A percentile compares a stretch with the other conserved stretches of the same genome.
Evolutionary conservation across 768 basidiomycete species (phyloP).

Genomic region (Dentipellis fragilis): DNA sequence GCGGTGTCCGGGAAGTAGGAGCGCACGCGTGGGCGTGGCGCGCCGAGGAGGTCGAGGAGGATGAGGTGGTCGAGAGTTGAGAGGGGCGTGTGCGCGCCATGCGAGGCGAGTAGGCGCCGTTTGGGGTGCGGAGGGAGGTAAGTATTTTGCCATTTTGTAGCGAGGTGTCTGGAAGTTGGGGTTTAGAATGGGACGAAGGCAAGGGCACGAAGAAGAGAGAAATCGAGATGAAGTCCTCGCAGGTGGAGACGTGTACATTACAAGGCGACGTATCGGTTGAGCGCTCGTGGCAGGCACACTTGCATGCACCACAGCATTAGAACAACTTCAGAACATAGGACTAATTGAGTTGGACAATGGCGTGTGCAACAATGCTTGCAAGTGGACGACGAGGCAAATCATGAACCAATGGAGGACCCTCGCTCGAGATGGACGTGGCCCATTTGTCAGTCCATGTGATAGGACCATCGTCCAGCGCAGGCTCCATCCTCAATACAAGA

Average conservation of each 20-base stretch:
- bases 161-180: conserved; percentile 44
- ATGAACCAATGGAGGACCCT: no score
- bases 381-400: no score
- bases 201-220: neutral
- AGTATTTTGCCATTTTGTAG: conserved; percentile 69
- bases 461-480: no score
- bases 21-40: conserved; percentile 59
- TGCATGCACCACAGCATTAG: no score
- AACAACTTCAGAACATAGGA: no score
- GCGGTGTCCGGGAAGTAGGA: conserved; percentile 84
- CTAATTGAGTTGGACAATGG: no score
- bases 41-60: conserved; percentile 86
- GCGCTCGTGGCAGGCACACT: no score
- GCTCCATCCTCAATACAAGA: no score
- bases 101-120: conserved; percentile 39
- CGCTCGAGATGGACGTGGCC: no score
- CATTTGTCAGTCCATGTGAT: no score
- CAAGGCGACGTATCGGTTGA: no score
- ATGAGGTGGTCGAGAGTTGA: conserved; percentile 83
- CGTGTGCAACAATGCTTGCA: no score
- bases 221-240: neutral
- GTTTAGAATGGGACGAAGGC: conserved; percentile 19
- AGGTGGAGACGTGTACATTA: neutral
- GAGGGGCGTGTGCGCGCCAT: conserved; percentile 48
- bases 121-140: conserved; percentile 52